A percentile compares a stretch with the other conserved stretches of the same genome.
Conservation (phyloP, 768 basidiomycete species). For the Coprinopsis sp. region DNA sequence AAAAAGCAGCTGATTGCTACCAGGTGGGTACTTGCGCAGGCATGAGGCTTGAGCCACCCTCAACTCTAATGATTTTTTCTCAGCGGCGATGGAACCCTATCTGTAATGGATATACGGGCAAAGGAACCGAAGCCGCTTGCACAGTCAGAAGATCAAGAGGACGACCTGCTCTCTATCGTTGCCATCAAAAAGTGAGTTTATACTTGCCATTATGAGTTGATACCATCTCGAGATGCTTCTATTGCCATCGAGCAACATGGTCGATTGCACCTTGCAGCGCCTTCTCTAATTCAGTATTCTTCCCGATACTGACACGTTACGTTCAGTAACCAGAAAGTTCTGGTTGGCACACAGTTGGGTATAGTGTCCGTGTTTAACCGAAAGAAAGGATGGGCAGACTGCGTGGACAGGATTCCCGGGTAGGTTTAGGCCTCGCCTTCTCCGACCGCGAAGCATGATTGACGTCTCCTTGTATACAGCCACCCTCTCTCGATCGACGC, state of each 20-base stretch:
- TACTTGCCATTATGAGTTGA: slow-evolving; percentile 10
- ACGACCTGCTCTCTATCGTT: slow-evolving; percentile 83
- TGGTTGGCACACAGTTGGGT: slow-evolving; percentile 88
- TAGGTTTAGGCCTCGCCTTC: slow-evolving; percentile 27
- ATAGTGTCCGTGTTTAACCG: slow-evolving; percentile 88
- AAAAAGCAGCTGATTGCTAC: slow-evolving; percentile 84
- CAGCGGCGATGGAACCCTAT: slow-evolving; percentile 91
- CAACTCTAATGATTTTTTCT: slow-evolving; percentile 4
- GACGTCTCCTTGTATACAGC: slow-evolving; percentile 33
- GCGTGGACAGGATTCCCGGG: slow-evolving; percentile 88
- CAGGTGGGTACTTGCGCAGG: slow-evolving; percentile 51
- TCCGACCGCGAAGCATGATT: neutral
- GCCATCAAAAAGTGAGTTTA: slow-evolving; percentile 70
- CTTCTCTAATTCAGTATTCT: neutral
- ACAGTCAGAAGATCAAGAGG: slow-evolving; percentile 94
- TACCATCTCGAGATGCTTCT: slow-evolving; percentile 6
- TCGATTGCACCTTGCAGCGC: too few relatives aligned
- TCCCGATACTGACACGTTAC: neutral
- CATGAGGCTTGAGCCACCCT: neutral
- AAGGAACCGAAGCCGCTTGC: slow-evolving; percentile 73
- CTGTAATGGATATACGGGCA: slow-evolving; percentile 86
- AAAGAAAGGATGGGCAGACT: slow-evolving; percentile 84
- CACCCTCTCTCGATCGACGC: slow-evolving; percentile 92
- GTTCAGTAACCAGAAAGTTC: slow-evolving; percentile 67
- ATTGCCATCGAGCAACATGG: too few relatives aligned